These are phyloP conservation scores for Botrytis fabae DNA, from an alignment of 2,329 filamentous ascomycete genomes.

Conservation along the genomic window DNA sequence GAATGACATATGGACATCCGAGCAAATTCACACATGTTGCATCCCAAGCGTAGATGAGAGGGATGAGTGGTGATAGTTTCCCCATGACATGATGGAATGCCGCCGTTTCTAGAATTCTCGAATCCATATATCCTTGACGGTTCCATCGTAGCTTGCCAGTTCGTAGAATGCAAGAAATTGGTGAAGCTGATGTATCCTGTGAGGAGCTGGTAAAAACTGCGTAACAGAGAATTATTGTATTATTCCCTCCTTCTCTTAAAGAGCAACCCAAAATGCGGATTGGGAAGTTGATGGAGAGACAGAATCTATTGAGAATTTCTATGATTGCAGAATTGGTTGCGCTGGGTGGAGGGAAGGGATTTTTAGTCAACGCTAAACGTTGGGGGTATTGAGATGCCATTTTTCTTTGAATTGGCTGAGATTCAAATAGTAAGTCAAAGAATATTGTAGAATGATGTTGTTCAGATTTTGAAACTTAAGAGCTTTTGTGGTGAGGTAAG, in stretches of 20 bases:
- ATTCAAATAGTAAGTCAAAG: rapidly evolving
- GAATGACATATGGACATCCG: background rate
- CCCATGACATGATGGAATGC: background rate
- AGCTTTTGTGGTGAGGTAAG: background rate
- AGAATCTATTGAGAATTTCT: background rate
- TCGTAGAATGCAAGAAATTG: background rate
- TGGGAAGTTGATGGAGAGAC: background rate
- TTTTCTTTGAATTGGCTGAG: background rate
- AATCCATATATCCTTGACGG: background rate
- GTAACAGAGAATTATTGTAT: background rate
- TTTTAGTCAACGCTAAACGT: background rate
- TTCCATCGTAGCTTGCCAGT: background rate
- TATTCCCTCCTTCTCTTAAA: background rate
- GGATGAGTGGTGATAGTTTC: background rate
- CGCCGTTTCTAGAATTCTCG: background rate
- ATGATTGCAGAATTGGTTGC: background rate
- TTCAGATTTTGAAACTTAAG: background rate
- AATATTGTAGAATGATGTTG: rapidly evolving
- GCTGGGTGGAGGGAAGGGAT: background rate
- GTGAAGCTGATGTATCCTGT: background rate
- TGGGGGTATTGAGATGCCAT: background rate
- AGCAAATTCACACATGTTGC: background rate
- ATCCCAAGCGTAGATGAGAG: background rate
- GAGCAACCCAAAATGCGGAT: background rate
- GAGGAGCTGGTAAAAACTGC: background rate